These are phyloP conservation scores for Schizochytrium sp. DNA, from an alignment of 108 stramenopile genomes.

Conservation along the genomic window DNA sequence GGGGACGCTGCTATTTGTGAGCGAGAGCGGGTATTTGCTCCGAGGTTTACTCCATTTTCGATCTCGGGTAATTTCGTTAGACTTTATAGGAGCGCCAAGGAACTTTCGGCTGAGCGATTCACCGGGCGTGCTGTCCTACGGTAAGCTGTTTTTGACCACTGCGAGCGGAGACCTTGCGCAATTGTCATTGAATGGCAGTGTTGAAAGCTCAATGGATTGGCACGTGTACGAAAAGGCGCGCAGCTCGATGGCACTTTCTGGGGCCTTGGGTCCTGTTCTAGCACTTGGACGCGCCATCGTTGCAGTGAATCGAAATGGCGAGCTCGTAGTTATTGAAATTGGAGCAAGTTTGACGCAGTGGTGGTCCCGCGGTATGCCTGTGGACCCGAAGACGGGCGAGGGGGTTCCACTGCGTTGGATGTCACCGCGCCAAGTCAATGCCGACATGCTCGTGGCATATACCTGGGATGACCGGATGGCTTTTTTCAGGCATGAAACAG, in stretches of 20 bases:
- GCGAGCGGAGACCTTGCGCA: neutral
- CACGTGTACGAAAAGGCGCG: neutral
- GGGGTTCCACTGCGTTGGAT: neutral
- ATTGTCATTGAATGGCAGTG: neutral
- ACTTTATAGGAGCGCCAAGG: neutral
- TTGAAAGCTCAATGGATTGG: neutral
- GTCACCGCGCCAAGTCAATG: neutral
- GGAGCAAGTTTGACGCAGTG: neutral
- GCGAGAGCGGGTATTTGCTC: neutral
- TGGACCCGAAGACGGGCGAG: neutral
- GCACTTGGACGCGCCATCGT: neutral
- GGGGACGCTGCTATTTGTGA: neutral
- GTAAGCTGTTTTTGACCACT: neutral
- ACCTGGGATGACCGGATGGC: neutral
- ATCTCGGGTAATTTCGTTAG: neutral
- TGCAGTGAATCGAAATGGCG: neutral
- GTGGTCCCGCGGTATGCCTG: neutral
- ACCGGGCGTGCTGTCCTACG: neutral
- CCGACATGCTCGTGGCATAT: neutral
- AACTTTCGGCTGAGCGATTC: neutral
- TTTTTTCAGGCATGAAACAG: neutral
- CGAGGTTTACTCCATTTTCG: neutral
- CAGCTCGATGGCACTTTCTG: neutral
- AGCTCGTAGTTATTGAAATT: neutral
- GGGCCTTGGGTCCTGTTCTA: neutral